Percentiles rank a stretch among this genome's conserved stretches.
Conservation (phyloP, 805 yeast species). For the Kodamaea fukazawae region DNA sequence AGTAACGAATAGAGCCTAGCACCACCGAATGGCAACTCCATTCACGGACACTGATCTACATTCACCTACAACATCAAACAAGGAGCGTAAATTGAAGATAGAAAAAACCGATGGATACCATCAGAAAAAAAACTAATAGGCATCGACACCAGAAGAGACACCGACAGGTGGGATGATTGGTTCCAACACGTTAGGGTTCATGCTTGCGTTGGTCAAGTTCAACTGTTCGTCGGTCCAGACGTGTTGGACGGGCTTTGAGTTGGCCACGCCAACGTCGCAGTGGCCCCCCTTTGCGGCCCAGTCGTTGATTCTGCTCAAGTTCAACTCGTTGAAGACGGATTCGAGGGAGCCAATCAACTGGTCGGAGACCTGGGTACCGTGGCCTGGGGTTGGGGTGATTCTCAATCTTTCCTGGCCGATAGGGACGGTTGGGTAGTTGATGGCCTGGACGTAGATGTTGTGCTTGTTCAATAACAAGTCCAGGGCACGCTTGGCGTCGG, state of each 20-base stretch:
- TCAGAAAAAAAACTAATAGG: too few relatives aligned
- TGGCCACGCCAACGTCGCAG: conserved; percentile 77
- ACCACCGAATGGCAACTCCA: too few relatives aligned
- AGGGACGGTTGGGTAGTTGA: conserved; percentile 97
- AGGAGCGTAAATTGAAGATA: too few relatives aligned
- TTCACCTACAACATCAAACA: too few relatives aligned
- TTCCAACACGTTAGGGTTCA: conserved; percentile 64
- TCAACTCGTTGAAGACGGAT: conserved; percentile 71
- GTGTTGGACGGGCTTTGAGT: conserved; percentile 49
- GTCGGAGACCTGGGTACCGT: conserved; percentile 71
- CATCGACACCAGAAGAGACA: conserved; percentile 63
- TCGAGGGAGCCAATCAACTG: conserved; percentile 76
- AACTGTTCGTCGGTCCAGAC: conserved; percentile 89
- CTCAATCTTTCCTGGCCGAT: conserved; percentile 94
- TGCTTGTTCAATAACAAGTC: conserved; percentile 82
- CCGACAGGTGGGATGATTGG: conserved; percentile 63
- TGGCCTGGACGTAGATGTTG: conserved; percentile 93
- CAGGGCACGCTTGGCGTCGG: conserved; percentile 85
- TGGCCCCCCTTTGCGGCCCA: conserved; percentile 85
- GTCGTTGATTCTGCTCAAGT: conserved; percentile 69
- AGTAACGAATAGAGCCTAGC: too few relatives aligned
- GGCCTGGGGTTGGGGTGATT: conserved; percentile 99
- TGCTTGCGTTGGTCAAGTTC: conserved; percentile 55
- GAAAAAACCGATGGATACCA: too few relatives aligned
- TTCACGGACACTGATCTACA: too few relatives aligned